Evolutionary conservation across 345 rosid species (phyloP).

Genomic region (Orychophragmus violaceus): DNA sequence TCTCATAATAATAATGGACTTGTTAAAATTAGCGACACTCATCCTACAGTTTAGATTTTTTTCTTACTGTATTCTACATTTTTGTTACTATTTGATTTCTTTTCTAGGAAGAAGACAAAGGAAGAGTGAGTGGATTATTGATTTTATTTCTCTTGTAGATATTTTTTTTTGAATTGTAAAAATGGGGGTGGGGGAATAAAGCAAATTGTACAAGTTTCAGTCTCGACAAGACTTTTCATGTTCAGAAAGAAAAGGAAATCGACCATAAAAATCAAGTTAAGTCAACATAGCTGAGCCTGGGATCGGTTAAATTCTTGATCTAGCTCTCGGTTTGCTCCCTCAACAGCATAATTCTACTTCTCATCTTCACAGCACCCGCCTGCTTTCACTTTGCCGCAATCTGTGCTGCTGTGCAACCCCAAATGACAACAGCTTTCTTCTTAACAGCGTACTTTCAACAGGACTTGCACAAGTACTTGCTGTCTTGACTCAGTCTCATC

Average conservation of each 20-base stretch:
- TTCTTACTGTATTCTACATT: neutral
- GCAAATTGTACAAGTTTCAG: neutral
- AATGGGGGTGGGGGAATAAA: neutral
- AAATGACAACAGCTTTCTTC: slow-evolving; percentile 64
- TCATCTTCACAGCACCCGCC: slow-evolving; percentile 46
- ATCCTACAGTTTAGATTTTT: slow-evolving; percentile 25
- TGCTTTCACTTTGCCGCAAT: slow-evolving; percentile 59
- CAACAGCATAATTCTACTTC: slow-evolving; percentile 52
- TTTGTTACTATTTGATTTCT: slow-evolving; percentile 8
- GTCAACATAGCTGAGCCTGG: too few relatives aligned
- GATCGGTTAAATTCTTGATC: too few relatives aligned
- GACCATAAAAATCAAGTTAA: too few relatives aligned
- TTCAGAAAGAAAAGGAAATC: too few relatives aligned
- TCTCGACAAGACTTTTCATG: neutral
- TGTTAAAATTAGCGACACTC: slow-evolving; percentile 35
- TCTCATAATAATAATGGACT: neutral
- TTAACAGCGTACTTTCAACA: slow-evolving; percentile 66
- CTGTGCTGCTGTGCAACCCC: slow-evolving; percentile 69
- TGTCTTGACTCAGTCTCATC: slow-evolving; percentile 62
- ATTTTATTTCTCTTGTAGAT: neutral
- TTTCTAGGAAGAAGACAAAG: neutral
- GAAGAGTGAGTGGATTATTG: neutral
- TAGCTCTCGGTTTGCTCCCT: slow-evolving; percentile 70
- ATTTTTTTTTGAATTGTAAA: too few relatives aligned
- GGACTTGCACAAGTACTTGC: slow-evolving; percentile 61